Evolutionary conservation across 345 rosid genomes (phyloP).

Genomic region (Pseudoturritis turrita): DNA sequence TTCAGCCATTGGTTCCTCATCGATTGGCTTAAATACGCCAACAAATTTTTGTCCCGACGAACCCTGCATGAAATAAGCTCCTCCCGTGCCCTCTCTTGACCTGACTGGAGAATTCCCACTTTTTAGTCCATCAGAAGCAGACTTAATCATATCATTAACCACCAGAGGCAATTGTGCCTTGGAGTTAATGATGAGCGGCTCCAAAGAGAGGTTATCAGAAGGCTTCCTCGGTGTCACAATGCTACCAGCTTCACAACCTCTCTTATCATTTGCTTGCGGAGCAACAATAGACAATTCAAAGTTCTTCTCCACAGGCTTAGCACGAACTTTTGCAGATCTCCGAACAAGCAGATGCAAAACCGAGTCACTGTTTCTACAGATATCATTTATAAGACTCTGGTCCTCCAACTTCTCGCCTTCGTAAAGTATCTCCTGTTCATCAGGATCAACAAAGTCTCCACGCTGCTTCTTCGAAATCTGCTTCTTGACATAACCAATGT

Average conservation of each 20-base stretch:
- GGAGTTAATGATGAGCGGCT: slow-evolving; percentile 46
- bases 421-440: slow-evolving; percentile 60
- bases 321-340: slow-evolving; percentile 56
- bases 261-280: slow-evolving; percentile 26
- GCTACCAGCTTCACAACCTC: slow-evolving; percentile 11
- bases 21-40: slow-evolving; percentile 82
- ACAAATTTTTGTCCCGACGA: slow-evolving; percentile 50
- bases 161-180: slow-evolving; percentile 38
- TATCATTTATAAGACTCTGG: slow-evolving; percentile 58
- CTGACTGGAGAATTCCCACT: slow-evolving; percentile 54
- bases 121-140: slow-evolving; percentile 56
- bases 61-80: slow-evolving; percentile 84
- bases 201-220: slow-evolving; percentile 37
- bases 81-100: slow-evolving; percentile 81
- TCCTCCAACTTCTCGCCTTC: slow-evolving; percentile 65
- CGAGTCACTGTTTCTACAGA: slow-evolving; percentile 45
- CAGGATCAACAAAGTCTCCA: slow-evolving; percentile 44
- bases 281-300: slow-evolving; percentile 60
- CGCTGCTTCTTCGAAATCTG: slow-evolving; percentile 51
- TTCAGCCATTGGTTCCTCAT: slow-evolving; percentile 84
- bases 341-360: slow-evolving; percentile 58
- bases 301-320: slow-evolving; percentile 61
- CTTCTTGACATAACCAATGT: slow-evolving; percentile 66
- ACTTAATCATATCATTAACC: slow-evolving; percentile 44
- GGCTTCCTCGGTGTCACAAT: slow-evolving; percentile 18